These are phyloP conservation scores for Juncus inflexus DNA, from an alignment of 176 grass and related monocot genomes.

Conservation along the genomic window DNA sequence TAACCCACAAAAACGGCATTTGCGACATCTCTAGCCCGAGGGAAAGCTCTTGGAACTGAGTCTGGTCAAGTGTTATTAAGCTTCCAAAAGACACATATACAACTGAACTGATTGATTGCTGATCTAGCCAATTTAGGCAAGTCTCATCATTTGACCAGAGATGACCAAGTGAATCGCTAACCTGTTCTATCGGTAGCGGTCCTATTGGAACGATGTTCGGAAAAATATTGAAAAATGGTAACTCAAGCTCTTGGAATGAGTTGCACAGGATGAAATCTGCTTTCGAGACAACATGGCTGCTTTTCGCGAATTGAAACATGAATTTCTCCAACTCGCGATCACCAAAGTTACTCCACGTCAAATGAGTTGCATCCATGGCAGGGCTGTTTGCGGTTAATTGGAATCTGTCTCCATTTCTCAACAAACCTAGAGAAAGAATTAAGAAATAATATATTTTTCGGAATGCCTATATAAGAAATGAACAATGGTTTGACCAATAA, in stretches of 20 bases:
- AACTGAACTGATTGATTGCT: no score
- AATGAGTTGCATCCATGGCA: background rate
- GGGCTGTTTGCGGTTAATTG: background rate
- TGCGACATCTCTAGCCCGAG: constrained; percentile 35
- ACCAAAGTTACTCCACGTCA: background rate
- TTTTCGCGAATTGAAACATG: background rate
- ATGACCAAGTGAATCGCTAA: background rate
- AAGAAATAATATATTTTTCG: no score
- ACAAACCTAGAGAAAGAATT: no score
- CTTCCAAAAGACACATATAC: constrained; percentile 28
- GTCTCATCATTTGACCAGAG: constrained; percentile 45
- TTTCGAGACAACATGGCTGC: background rate
- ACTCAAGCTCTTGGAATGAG: constrained; percentile 46
- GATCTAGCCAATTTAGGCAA: constrained; percentile 53
- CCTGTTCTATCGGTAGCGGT: constrained; percentile 29
- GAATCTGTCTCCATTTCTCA: background rate
- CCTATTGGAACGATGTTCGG: constrained; percentile 33
- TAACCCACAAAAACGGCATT: constrained; percentile 55
- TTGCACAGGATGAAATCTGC: constrained; percentile 44
- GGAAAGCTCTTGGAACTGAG: constrained; percentile 47
- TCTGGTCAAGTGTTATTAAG: constrained; percentile 28
- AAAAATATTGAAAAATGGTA: constrained; percentile 24
- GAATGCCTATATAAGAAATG: no score
- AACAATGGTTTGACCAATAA: no score
- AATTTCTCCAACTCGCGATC: background rate